Conservation (phyloP, 495 filamentous ascomycete genomes). For the Aspergillus cristatus region DNA sequence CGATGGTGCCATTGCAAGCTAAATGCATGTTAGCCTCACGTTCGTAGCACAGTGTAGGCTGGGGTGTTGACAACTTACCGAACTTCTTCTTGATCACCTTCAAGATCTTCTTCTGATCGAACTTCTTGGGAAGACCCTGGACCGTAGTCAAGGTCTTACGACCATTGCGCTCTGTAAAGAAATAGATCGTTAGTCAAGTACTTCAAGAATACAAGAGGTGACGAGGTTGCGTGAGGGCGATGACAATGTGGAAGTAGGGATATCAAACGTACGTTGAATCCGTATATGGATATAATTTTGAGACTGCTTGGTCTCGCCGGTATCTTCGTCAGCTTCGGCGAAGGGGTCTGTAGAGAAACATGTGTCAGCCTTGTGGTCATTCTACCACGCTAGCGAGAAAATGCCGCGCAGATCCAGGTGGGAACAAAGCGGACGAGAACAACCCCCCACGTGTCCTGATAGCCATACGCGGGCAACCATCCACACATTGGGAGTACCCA, state of each 20-base stretch:
- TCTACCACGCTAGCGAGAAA: conserved; percentile 27
- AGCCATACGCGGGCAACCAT: too few species aligned
- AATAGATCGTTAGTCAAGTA: conserved; percentile 21
- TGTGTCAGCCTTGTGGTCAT: conserved; percentile 28
- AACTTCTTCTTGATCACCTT: conserved; percentile 99
- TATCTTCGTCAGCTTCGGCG: conserved; percentile 99
- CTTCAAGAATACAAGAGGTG: conserved; percentile 6
- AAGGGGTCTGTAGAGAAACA: conserved; percentile 74
- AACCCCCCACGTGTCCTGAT: too few species aligned
- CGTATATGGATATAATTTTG: conserved; percentile 99
- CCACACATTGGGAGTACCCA: too few species aligned
- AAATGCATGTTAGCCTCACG: conserved; percentile 13
- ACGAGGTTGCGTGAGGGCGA: background rate
- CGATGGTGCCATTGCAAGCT: conserved; percentile 99
- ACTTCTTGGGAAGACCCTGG: conserved; percentile 95
- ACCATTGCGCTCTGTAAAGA: conserved; percentile 89
- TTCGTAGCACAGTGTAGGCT: background rate
- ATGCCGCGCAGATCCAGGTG: conserved; percentile 7
- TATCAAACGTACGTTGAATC: conserved; percentile 80
- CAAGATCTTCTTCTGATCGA: conserved; percentile 98
- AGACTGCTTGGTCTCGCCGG: conserved; percentile 83
- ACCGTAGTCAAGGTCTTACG: conserved; percentile 99
- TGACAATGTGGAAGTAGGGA: conserved; percentile 6
- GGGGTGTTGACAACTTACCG: conserved; percentile 47
- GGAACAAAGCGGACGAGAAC: too few species aligned